phyloP scores from a whole-genome alignment of 2,329 filamentous ascomycete genomes.

The Penicillium sumatraense region DNA sequence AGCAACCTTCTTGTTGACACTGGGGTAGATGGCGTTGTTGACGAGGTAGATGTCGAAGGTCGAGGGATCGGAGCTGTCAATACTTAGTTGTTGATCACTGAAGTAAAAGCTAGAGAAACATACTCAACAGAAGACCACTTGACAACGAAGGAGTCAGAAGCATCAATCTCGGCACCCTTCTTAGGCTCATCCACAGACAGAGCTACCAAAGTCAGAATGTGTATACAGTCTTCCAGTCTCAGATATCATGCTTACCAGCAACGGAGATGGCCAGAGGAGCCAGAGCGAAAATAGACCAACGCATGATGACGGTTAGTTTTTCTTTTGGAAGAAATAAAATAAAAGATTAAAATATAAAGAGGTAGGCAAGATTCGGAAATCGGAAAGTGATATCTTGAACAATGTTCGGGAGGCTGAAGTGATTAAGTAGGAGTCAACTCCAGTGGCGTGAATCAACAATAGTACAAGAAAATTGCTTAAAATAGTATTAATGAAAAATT shows the following conservation, averaged over 20 bases:
- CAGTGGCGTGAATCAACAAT: background rate
- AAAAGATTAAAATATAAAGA: background rate
- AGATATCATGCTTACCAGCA: conserved; percentile 24
- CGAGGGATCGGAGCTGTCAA: conserved; percentile 41
- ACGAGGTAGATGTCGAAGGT: conserved; percentile 47
- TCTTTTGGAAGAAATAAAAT: background rate
- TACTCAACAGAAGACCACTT: conserved; percentile 45
- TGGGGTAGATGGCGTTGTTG: conserved; percentile 43
- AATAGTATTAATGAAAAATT: background rate
- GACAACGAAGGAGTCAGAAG: conserved; percentile 40
- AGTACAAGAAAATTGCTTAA: background rate
- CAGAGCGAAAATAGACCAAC: conserved; percentile 30
- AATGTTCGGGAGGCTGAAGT: background rate
- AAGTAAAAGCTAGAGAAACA: conserved; percentile 5
- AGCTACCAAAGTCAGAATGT: conserved; percentile 25
- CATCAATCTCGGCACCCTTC: conserved; percentile 35
- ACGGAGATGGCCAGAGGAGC: conserved; percentile 34
- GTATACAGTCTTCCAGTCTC: background rate
- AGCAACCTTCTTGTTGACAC: conserved; percentile 37
- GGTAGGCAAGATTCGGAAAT: background rate
- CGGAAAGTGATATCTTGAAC: background rate
- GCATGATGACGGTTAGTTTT: conserved; percentile 28
- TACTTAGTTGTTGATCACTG: conserved; percentile 1
- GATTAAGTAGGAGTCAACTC: background rate
- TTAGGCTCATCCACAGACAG: conserved; percentile 41